Conservation (phyloP, 192 early-diverging fungal genomes). For the Entrophospora sp. region DNA sequence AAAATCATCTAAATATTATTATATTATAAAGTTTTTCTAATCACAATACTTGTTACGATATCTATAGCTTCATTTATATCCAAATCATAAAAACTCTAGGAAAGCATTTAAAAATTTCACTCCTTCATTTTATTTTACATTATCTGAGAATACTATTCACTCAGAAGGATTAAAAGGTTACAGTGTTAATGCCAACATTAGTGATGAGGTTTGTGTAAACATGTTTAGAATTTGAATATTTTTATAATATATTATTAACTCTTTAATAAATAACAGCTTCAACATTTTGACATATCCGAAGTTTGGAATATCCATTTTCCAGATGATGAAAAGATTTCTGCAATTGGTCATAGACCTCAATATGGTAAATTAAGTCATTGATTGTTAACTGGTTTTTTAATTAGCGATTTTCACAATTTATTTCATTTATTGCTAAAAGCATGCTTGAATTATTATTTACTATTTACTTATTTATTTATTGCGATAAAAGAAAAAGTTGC, state of each 20-base stretch:
- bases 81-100: constrained; percentile 43
- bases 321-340: constrained; percentile 36
- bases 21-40: not conserved
- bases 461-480: not conserved
- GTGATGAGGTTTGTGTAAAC: constrained; percentile 21
- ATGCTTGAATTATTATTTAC: not conserved
- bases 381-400: too few species aligned
- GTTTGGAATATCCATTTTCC: constrained; percentile 53
- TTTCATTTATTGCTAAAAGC: too few species aligned
- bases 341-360: constrained; percentile 34
- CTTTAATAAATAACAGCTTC: not conserved
- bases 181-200: constrained; percentile 40
- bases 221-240: not conserved
- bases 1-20: constrained; percentile 20
- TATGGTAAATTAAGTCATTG: too few species aligned
- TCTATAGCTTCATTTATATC: constrained; percentile 52
- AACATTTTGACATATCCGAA: not conserved
- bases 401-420: too few species aligned
- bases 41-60: constrained; percentile 1
- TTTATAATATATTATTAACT: not conserved
- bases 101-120: constrained; percentile 46
- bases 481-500: constrained; percentile 74
- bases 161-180: constrained; percentile 47
- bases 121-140: constrained; percentile 59
- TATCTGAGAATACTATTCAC: constrained; percentile 39